Conservation (phyloP, 108 stramenopile species). For the Aureococcus anophagefferens region DNA sequence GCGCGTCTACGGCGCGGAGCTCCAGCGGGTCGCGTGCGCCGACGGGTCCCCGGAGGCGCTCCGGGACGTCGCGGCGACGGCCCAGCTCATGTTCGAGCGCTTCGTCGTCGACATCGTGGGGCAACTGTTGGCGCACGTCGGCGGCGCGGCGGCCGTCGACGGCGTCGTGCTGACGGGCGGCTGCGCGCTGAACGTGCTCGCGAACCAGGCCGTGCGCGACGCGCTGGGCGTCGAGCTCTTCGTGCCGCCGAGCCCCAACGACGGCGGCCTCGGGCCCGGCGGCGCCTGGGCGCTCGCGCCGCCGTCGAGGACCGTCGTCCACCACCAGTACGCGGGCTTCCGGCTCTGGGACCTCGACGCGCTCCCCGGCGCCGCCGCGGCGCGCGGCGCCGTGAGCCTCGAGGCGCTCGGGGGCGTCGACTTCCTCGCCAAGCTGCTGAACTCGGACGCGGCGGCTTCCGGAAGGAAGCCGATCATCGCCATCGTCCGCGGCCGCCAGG, state of each 20-base stretch:
- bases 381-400: too few species aligned
- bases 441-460: too few species aligned
- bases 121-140: background rate
- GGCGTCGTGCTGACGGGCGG: constrained; percentile 1
- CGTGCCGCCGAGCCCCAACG: background rate
- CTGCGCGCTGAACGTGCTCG: constrained; percentile 4
- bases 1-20: too few species aligned
- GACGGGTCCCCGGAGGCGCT: background rate
- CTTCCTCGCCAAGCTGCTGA: too few species aligned
- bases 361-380: background rate
- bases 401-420: too few species aligned
- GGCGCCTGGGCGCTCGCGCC: background rate
- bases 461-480: background rate
- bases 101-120: background rate
- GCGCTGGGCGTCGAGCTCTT: background rate
- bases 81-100: background rate
- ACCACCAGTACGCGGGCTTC: background rate
- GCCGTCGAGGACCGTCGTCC: background rate
- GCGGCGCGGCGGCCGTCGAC: background rate
- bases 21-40: too few species aligned
- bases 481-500: constrained; percentile 4
- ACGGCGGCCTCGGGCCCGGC: background rate
- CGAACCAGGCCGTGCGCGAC: background rate
- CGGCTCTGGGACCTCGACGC: background rate
- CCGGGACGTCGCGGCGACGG: background rate